Evolutionary conservation across 257 asterid genomes (phyloP).

Genomic region (Nicotiana paniculata): DNA sequence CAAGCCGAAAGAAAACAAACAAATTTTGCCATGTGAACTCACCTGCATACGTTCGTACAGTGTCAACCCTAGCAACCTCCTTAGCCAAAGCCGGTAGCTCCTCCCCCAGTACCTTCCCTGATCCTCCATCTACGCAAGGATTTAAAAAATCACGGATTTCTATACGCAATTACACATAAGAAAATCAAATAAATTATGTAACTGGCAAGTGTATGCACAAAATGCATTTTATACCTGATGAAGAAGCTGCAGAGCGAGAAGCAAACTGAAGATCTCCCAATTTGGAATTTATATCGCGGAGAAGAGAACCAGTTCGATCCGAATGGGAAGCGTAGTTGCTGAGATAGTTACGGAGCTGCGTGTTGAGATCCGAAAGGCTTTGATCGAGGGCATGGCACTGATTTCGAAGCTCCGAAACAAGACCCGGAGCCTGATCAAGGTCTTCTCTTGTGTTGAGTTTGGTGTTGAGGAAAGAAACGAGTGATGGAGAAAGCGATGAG

Average conservation of each 20-base stretch:
- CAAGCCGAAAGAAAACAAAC: not conserved
- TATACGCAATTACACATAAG: not conserved
- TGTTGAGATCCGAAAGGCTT: constrained; percentile 46
- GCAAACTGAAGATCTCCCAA: constrained; percentile 52
- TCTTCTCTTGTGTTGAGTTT: constrained; percentile 49
- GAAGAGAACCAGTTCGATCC: constrained; percentile 34
- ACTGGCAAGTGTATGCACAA: not conserved
- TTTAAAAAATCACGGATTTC: not conserved
- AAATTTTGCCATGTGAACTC: not conserved
- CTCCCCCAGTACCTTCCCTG: constrained; percentile 56
- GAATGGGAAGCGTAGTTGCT: constrained; percentile 54
- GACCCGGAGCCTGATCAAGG: constrained; percentile 48
- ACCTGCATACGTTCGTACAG: constrained; percentile 91
- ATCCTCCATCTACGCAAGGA: constrained; percentile 45
- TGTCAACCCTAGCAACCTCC: constrained; percentile 94
- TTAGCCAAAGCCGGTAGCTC: constrained; percentile 86
- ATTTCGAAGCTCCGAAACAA: constrained; percentile 58
- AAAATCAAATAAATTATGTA: not conserved
- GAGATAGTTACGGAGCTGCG: constrained; percentile 39
- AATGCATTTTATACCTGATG: constrained; percentile 32
- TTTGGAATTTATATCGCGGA: constrained; percentile 36
- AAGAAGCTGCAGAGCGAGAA: constrained; percentile 23
- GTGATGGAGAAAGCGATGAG: constrained; percentile 51
- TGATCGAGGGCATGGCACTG: constrained; percentile 56
- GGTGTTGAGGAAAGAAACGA: constrained; percentile 60